Base-by-base conservation (phyloP, 345 rosid genomes). In the Jatropha curcas region DNA sequence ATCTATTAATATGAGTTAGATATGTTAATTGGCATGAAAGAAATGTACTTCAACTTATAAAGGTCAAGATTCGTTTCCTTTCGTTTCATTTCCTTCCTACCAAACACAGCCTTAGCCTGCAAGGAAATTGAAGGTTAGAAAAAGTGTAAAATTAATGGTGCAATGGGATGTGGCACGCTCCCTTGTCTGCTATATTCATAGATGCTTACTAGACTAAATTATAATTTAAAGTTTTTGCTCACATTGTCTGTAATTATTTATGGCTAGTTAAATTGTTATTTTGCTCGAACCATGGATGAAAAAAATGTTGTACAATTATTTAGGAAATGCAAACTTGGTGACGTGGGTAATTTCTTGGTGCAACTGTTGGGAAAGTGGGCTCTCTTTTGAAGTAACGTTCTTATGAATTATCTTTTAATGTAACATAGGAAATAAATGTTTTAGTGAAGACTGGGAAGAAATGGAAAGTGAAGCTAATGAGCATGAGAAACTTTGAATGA, bases 41-140 rank as follows among this genome's bases (percentile, higher is more conserved):
- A n/a, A n/a, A n/a, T n/a, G n/a, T n/a, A n/a, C n/a, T n/a, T n/a
- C n/a, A n/a, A n/a, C n/a, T n/a, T n/a, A n/a, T n/a, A n/a, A n/a
- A n/a, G n/a, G n/a, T n/a, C n/a, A n/a, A n/a, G n/a, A n/a, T n/a
- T n/a, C n/a, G n/a, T n/a, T n/a, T n/a, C n/a, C n/a, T n/a, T n/a
- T n/a, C n/a, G n/a, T n/a, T n/a, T n/a, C n/a, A n/a, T n/a, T n/a
- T n/a, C n/a, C n/a, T n/a, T n/a, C n/a, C n/a, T n/a, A n/a, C n/a
- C n/a, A n/a, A n/a, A n/a, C n/a, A n/a, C n/a, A n/a, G n/a, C n/a
- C n/a, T n/a, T 52, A 33, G 1, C 27, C 12, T 9, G 27, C 35
- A 61, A 61, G 17, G 30, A 2, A 37, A n/a, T 37, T n/a, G 24
- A 39, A 55, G 63, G 33, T 55, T 43, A 70, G 73, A 25, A 57